These are phyloP conservation scores for Amanita polypyramis DNA, from an alignment of 768 basidiomycete species.

Conservation along the genomic window DNA sequence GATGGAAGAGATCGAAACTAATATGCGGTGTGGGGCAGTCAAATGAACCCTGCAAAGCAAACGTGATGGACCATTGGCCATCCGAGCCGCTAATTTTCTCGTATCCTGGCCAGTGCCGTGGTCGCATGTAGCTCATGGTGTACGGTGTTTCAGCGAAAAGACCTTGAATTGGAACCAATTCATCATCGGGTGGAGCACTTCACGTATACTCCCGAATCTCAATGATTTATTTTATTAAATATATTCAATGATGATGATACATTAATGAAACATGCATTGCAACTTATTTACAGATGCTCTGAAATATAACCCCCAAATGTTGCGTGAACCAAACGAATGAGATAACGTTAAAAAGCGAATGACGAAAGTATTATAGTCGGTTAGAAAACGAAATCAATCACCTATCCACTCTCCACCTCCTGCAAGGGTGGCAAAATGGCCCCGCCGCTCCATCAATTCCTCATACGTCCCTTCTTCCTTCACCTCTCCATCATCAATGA, in stretches of 20 bases:
- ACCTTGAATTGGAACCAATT: background rate
- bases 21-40: constrained; percentile 2
- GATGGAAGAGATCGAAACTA: constrained; percentile 3
- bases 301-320: background rate
- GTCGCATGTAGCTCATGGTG: background rate
- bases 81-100: background rate
- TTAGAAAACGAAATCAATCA: constrained; percentile 8
- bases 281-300: background rate
- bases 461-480: constrained; percentile 75
- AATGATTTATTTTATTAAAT: background rate
- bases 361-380: background rate
- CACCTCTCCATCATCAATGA: constrained; percentile 67
- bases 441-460: constrained; percentile 51
- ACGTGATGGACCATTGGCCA: constrained; percentile 4
- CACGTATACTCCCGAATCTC: no score
- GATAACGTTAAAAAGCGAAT: background rate
- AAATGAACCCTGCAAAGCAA: constrained; percentile 5
- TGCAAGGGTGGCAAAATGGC: constrained; percentile 70
- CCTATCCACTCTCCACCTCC: constrained; percentile 56
- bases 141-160: background rate
- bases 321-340: background rate
- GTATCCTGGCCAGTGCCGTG: constrained; percentile 1
- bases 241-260: background rate
- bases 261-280: background rate
- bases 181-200: background rate